Conservation (phyloP, 2,329 filamentous ascomycete species). For the Blastomyces gilchristii region DNA sequence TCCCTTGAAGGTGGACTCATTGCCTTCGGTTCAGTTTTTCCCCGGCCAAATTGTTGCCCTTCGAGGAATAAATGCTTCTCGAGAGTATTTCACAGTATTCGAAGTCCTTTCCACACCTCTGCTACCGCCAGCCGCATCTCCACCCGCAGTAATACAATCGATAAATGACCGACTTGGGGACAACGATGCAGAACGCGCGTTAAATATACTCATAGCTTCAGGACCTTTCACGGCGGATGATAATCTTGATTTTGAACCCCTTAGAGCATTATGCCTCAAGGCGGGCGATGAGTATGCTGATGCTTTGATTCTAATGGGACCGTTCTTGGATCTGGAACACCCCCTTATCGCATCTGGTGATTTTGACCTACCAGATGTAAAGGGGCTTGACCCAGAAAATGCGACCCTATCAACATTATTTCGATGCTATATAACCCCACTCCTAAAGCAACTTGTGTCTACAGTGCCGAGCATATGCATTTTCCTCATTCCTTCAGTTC, state of each 20-base stretch:
- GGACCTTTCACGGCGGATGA: slow-evolving; percentile 90
- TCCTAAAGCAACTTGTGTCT: slow-evolving; percentile 58
- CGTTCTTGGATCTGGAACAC: slow-evolving; percentile 87
- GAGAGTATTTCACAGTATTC: slow-evolving; percentile 68
- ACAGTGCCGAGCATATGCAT: slow-evolving; percentile 71
- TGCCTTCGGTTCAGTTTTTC: slow-evolving; percentile 72
- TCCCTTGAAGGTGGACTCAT: slow-evolving; percentile 61
- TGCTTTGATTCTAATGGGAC: slow-evolving; percentile 67
- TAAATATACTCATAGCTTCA: slow-evolving; percentile 67
- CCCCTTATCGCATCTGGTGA: slow-evolving; percentile 73
- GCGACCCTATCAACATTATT: slow-evolving; percentile 76
- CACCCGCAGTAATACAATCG: slow-evolving; percentile 52
- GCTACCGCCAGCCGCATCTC: slow-evolving; percentile 63
- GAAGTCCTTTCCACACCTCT: slow-evolving; percentile 67
- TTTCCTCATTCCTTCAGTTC: slow-evolving; percentile 70
- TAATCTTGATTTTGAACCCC: slow-evolving; percentile 79
- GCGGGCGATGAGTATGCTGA: slow-evolving; percentile 68
- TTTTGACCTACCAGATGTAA: slow-evolving; percentile 62
- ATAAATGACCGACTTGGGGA: slow-evolving; percentile 60
- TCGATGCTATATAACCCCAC: slow-evolving; percentile 63
- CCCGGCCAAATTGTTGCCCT: slow-evolving; percentile 89
- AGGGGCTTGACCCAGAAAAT: slow-evolving; percentile 60
- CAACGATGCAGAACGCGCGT: slow-evolving; percentile 53
- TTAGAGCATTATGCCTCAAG: slow-evolving; percentile 69
- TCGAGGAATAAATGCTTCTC: slow-evolving; percentile 75